A percentile compares a stretch with the other conserved stretches of the same genome.
These are phyloP conservation scores for Globisporangium viniferum DNA, from an alignment of 352 stramenopile genomes.

Conservation along the genomic window DNA sequence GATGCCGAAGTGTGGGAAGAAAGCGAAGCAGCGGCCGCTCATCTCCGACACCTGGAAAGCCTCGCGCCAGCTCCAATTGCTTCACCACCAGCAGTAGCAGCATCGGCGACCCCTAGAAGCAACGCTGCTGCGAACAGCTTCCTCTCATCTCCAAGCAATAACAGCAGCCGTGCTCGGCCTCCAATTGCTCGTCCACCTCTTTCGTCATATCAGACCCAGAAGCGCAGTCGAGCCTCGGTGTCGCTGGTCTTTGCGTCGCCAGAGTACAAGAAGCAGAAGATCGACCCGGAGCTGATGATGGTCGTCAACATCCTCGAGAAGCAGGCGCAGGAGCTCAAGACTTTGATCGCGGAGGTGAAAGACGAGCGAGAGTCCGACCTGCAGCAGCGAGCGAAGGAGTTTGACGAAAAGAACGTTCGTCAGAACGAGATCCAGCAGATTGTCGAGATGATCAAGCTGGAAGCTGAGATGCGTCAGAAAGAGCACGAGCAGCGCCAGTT, in stretches of 20 bases:
- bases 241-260: background rate
- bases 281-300: constrained; percentile 11
- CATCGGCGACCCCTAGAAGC: background rate
- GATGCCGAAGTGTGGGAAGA: constrained; percentile 7
- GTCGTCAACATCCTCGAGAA: constrained; percentile 13
- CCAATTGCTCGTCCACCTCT: background rate
- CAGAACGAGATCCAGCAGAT: constrained; percentile 5
- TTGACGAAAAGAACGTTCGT: background rate
- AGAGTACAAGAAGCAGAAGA: constrained; percentile 3
- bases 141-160: background rate
- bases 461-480: background rate
- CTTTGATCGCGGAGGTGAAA: constrained; percentile 6
- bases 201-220: background rate
- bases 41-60: constrained; percentile 8
- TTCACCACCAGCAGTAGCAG: background rate
- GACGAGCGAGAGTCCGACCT: background rate
- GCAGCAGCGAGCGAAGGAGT: background rate
- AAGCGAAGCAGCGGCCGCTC: background rate
- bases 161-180: background rate
- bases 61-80: background rate
- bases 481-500: background rate
- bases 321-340: constrained; percentile 13
- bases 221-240: background rate
- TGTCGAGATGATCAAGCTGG: constrained; percentile 5
- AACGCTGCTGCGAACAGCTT: background rate